Base-by-base conservation (phyloP, 2,329 filamentous ascomycete genomes). In the Cucurbitaria berberidis region DNA sequence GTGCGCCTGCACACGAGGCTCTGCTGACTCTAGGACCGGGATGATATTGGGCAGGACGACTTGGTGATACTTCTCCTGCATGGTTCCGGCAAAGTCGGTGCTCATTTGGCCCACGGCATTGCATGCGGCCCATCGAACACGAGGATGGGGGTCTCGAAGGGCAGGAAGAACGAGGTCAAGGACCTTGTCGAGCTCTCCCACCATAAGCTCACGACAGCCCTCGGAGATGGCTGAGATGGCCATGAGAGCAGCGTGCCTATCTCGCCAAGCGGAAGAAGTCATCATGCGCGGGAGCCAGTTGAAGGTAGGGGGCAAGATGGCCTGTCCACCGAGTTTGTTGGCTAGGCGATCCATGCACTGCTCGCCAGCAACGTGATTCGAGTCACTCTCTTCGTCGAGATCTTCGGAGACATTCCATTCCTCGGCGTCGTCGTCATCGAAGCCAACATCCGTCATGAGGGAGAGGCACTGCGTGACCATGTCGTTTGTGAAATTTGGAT, bases 41-140 rank as follows among this genome's bases (percentile, higher is more conserved):
- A 99, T 92, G 49, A 99, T 95, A 63, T 91, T 91, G 64, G 88
- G 91, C 45, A 99, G 83, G 15, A 99, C 90, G 39, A 88, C 83
- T 60, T 90, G 86, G 75, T 96, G 95, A 76, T 96, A 96, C 67
- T 96, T 95, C 63, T 91, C 89, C 77, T 99, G 95, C 93, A 99
- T 98, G 10, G 90, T 96, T 11, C 93, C 93, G 11, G 96, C 93
- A 75, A 99, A 99, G 72, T 99, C 95, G 27, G 95, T 99, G 79
- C 93, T 98, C 95, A 99, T 99, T 77, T 99, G 95, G 24, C 95
- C 95, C n/a, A 99, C 84, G 36, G 95, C 95, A 72, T 99, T 98
- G 81, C 95, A 99, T 29, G 93, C 95, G 46, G 95, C 95, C 88
- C 96, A 99, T 67, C 93, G 89, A 49, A 99, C 95, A 71, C 95